Evolutionary conservation across 2,329 filamentous ascomycete species (phyloP).

Genomic region (Cytospora chrysosperma): DNA sequence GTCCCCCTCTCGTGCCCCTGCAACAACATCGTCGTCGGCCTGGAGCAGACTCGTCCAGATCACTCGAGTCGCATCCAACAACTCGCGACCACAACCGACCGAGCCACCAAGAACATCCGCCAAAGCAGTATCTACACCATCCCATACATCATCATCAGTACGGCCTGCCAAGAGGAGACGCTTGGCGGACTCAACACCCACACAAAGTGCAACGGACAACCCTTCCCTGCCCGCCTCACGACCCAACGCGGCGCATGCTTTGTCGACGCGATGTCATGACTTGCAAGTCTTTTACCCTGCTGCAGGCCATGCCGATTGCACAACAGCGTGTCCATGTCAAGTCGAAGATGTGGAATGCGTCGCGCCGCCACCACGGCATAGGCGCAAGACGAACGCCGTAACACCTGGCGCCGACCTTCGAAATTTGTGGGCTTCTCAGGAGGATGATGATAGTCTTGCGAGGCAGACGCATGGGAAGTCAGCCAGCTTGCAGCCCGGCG

Average conservation of each 20-base stretch:
- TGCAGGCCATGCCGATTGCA: not conserved
- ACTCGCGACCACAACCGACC: not conserved
- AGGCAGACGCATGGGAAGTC: not conserved
- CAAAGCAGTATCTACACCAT: not conserved
- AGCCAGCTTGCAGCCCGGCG: not conserved
- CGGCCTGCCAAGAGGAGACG: conserved; percentile 9
- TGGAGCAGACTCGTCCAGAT: conserved; percentile 21
- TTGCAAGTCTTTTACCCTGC: not conserved
- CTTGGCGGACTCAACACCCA: not conserved
- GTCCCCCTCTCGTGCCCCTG: not conserved
- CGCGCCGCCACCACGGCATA: not conserved
- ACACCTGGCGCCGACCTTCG: not conserved
- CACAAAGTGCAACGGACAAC: not conserved
- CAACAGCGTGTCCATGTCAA: conserved; percentile 12
- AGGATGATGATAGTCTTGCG: not conserved
- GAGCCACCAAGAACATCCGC: conserved; percentile 9
- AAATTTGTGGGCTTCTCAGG: not conserved
- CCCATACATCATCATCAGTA: not conserved
- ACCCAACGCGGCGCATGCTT: not conserved
- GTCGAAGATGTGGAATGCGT: conserved; percentile 14
- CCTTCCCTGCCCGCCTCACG: not conserved
- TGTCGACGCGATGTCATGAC: not conserved
- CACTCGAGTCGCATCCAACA: conserved; percentile 18
- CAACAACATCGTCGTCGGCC: conserved; percentile 8
- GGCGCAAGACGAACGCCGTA: not conserved